Evolutionary conservation across 768 basidiomycete species (phyloP).

Genomic region (Exsudoporus frostii): DNA sequence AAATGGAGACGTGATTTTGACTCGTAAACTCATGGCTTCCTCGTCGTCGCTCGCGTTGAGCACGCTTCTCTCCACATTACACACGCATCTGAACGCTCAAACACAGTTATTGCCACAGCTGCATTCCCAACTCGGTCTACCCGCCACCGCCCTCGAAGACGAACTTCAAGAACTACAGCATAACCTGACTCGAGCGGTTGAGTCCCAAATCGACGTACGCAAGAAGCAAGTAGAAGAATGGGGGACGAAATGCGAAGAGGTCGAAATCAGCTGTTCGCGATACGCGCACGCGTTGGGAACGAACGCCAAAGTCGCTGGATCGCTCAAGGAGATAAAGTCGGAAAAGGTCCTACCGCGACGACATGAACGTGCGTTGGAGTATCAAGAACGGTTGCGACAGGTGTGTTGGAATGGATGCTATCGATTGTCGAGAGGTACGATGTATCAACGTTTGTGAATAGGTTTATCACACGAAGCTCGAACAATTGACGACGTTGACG

Average conservation of each 20-base stretch:
- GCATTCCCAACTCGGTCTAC: conserved; percentile 81
- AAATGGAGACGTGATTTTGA: conserved; percentile 11
- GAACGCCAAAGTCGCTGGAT: conserved; percentile 62
- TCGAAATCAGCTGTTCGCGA: conserved; percentile 63
- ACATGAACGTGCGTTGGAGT: conserved; percentile 62
- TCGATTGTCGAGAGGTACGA: conserved; percentile 17
- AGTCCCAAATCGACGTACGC: conserved; percentile 64
- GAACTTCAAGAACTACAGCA: conserved; percentile 73
- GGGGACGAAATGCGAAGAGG: conserved; percentile 56
- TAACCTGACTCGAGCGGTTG: conserved; percentile 72
- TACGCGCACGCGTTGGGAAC: conserved; percentile 71
- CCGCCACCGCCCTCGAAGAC: conserved; percentile 73
- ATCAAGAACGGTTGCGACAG: conserved; percentile 78
- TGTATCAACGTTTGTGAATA: conserved; percentile 23
- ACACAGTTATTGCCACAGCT: conserved; percentile 79
- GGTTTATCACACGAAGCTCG: conserved; percentile 75
- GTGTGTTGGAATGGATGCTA: conserved; percentile 39
- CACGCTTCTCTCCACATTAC: conserved; percentile 70
- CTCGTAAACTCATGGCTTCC: conserved; percentile 23
- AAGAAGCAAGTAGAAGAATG: conserved; percentile 76
- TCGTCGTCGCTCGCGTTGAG: conserved; percentile 46
- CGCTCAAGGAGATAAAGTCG: conserved; percentile 65
- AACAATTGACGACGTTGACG: conserved; percentile 67
- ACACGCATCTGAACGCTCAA: conserved; percentile 75
- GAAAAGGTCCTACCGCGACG: conserved; percentile 71